Percentiles rank a stretch among this genome's conserved stretches.
Conservation (phyloP, 352 stramenopile genomes). For the Globisporangium takayamanum region DNA sequence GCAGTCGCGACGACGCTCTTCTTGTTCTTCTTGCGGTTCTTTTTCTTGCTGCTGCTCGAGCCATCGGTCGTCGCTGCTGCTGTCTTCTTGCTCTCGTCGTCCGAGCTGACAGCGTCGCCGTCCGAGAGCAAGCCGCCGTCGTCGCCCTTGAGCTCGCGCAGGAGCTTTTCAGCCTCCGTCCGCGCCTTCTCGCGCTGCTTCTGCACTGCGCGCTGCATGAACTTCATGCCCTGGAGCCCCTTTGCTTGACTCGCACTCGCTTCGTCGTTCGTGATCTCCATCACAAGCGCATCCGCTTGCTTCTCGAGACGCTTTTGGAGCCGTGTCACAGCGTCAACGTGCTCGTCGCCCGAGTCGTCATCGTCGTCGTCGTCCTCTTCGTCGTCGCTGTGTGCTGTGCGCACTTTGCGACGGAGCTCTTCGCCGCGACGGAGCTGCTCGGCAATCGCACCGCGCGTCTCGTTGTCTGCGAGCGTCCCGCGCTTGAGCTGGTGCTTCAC, state of each 20-base stretch:
- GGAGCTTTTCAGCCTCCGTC: constrained; percentile 89
- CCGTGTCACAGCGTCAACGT: constrained; percentile 41
- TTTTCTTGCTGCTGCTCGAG: constrained; percentile 22
- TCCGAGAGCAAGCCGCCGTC: constrained; percentile 49
- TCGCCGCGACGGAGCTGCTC: constrained; percentile 88
- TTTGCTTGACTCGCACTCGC: constrained; percentile 44
- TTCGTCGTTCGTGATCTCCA: constrained; percentile 65
- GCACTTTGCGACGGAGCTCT: constrained; percentile 92
- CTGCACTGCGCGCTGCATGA: constrained; percentile 97
- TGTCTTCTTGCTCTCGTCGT: constrained; percentile 26
- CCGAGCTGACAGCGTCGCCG: constrained; percentile 39
- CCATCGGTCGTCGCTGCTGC: constrained; percentile 6
- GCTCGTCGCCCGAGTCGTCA: constrained; percentile 34
- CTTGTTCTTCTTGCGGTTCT: constrained; percentile 27
- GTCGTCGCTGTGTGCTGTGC: constrained; percentile 60
- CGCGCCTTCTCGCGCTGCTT: constrained; percentile 91
- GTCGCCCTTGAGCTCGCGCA: constrained; percentile 91
- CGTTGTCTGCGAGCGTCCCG: constrained; percentile 87
- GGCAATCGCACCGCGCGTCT: constrained; percentile 88
- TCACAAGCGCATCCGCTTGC: constrained; percentile 66
- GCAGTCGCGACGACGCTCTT: constrained; percentile 42
- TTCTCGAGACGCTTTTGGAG: constrained; percentile 62
- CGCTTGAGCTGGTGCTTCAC: constrained; percentile 92
- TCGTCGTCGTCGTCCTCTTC: constrained; percentile 41
- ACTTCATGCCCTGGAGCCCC: constrained; percentile 94